These are phyloP conservation scores for Russula compacta DNA, from an alignment of 768 basidiomycete species.

Conservation along the genomic window DNA sequence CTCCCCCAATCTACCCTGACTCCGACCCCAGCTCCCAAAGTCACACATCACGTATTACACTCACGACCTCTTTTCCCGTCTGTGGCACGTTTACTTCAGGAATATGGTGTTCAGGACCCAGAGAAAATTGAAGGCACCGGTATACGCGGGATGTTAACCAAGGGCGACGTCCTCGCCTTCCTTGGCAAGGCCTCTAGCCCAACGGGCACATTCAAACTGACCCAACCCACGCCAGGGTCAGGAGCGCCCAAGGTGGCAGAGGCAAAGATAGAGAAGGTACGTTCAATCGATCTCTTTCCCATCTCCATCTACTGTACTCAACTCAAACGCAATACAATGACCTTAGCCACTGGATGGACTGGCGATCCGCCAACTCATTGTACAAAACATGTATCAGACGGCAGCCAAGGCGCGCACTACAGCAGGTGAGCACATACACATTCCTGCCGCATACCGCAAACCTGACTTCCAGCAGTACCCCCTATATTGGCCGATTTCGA, in stretches of 20 bases:
- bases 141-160: conserved; percentile 87
- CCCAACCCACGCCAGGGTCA: conserved; percentile 15
- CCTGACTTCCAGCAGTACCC: conserved; percentile 29
- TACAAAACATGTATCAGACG: conserved; percentile 46
- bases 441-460: neutral
- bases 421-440: conserved; percentile 30
- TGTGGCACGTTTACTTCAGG: conserved; percentile 70
- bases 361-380: conserved; percentile 56
- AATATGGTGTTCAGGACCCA: conserved; percentile 48
- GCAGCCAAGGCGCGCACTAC: conserved; percentile 40
- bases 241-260: conserved; percentile 27
- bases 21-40: conserved; percentile 23
- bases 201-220: conserved; percentile 60
- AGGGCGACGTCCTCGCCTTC: conserved; percentile 86
- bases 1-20: conserved; percentile 24
- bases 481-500: conserved; percentile 51
- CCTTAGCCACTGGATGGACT: conserved; percentile 50
- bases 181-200: conserved; percentile 78
- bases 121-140: conserved; percentile 81
- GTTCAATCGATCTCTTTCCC: neutral
- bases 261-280: conserved; percentile 30
- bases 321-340: neutral
- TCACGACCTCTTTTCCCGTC: conserved; percentile 82
- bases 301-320: neutral
- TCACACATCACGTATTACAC: conserved; percentile 35